phyloP scores from a whole-genome alignment of 1,284 basidiomycete genomes.

The Boletellus sp. region DNA sequence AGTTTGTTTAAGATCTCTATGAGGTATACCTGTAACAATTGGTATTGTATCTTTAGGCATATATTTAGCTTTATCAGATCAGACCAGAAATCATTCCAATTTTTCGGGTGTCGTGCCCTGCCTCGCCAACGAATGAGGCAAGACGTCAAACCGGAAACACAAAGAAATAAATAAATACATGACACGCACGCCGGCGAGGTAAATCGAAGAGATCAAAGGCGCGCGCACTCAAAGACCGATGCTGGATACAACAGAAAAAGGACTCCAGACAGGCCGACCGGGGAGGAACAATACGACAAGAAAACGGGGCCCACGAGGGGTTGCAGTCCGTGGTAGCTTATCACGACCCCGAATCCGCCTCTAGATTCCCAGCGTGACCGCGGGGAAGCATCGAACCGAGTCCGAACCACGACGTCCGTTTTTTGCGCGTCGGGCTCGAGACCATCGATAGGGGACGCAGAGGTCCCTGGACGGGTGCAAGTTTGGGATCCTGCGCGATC shows the following conservation, averaged over 20 bases:
- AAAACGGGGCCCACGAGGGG: too few relatives aligned
- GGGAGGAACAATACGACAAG: too few relatives aligned
- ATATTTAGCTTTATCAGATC: too few relatives aligned
- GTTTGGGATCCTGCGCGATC: slow-evolving; percentile 29
- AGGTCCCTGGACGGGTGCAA: slow-evolving; percentile 32
- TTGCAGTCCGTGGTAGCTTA: neutral
- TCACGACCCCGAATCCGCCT: neutral
- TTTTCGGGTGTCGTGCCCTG: neutral
- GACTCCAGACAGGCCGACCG: too few relatives aligned
- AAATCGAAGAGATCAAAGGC: slow-evolving; percentile 2
- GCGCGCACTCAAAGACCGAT: too few relatives aligned
- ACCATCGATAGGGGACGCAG: slow-evolving; percentile 29
- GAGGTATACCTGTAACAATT: too few relatives aligned
- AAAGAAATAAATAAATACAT: slow-evolving; percentile 2
- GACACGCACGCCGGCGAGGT: slow-evolving; percentile 3
- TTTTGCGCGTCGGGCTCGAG: slow-evolving; percentile 13
- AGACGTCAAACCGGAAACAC: slow-evolving; percentile 15
- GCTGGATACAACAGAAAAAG: neutral
- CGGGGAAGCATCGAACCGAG: slow-evolving; percentile 16
- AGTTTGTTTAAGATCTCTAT: too few relatives aligned
- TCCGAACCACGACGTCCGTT: slow-evolving; percentile 22
- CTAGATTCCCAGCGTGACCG: neutral
- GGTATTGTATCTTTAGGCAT: too few relatives aligned
- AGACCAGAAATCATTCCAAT: neutral
- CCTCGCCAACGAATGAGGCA: too few relatives aligned